Base-by-base conservation (phyloP, 148 eudicot genomes). In the Polygonum aviculare region DNA sequence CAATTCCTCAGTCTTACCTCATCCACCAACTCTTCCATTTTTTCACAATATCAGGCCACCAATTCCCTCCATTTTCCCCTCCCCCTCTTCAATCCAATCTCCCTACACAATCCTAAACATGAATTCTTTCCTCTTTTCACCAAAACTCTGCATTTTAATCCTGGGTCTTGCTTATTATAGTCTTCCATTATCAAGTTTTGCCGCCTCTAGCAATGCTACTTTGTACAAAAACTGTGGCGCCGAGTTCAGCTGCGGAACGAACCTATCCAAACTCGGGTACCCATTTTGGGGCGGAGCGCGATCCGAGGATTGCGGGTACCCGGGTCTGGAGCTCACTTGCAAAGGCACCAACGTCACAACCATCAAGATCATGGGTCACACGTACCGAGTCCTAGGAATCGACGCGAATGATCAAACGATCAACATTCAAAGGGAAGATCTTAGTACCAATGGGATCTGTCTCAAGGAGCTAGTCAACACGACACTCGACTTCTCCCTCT, bases 211-310 rank as follows among this genome's bases (percentile, higher is more conserved):
- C 72, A 67, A 67, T 36, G 45, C 44, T 38, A 67, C 44, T 33
- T 57, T 39, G 78, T 75, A 75, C 67, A 54, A 75, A 31, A 65
- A 2, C 62, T 77, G 79, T 12, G 60, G 62, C 2, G 11, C 3
- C 4, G 0, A 35, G 4, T 26, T 77, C 57, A 26, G 36, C 45
- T 65, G 73, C 1, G 73, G 79, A 16, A 2, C 47, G 35, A 49
- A 48, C n/a, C 22, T 77, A 11, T 9, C 79, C 11, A 19, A 45
- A 15, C 15, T 77, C 41, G 44, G 60, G 7, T 77, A 44, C 47
- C 79, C 79, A 9, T 77, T 78, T 59, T 78, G 76, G 76, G 80
- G 80, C 48, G 76, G 41, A 0, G 1, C 62, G 5, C 75, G 76
- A 15, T 57, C 80, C 19, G 11, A 57, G 3, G 55, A 78, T 49